Evolutionary conservation across 371 early-diverging fungal species (phyloP), one percentile per base, ranked within the genome.

Genomic region (Mucor racemosus): DNA sequence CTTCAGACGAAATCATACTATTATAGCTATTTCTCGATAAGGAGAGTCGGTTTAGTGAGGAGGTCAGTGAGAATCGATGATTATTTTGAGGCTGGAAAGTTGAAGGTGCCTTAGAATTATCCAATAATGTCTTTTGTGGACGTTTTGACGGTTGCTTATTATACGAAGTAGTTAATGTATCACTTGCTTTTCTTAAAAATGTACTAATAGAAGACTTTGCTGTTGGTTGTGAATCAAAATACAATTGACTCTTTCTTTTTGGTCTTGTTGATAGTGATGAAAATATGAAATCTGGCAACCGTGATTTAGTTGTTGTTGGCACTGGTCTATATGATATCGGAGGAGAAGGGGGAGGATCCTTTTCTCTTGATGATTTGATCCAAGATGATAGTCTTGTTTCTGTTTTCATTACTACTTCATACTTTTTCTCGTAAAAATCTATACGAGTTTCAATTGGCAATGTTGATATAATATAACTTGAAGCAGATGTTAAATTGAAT

Each of bases 111-210:
- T 26, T 26, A 3, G 26, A 3, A 26, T 26, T 26, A 26, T 26
- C 26, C 1, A 26, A 26, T 26, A 26, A 26, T 26, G 26, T 1
- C 26, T 26, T 26, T 31, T 9, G 31, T 13, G 53, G 44, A 17
- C 10, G 10, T 40, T 21, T 19, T 31, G 57, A 21, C 14, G 34
- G 21, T 19, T 57, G 55, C 5, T 66, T 44, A 44, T 11, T 57
- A 9, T 50, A 35, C 11, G 8, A 48, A 35, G 44, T 57, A 0
- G 57, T 56, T 13, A 59, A 26, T 4, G 54, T 66, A 19, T 44
- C 46, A 1, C 67, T 71, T 21, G 72, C 67, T n/a, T 67, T 71
- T 64, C 55, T 71, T 21, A 71, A 53, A 34, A 71, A 71, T 15
- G 67, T 66, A 40, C 72, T 71, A 13, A 71, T 34, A 8, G 72